Conservation (phyloP, 1,284 basidiomycete species). For the Ganoderma lingzhi region DNA sequence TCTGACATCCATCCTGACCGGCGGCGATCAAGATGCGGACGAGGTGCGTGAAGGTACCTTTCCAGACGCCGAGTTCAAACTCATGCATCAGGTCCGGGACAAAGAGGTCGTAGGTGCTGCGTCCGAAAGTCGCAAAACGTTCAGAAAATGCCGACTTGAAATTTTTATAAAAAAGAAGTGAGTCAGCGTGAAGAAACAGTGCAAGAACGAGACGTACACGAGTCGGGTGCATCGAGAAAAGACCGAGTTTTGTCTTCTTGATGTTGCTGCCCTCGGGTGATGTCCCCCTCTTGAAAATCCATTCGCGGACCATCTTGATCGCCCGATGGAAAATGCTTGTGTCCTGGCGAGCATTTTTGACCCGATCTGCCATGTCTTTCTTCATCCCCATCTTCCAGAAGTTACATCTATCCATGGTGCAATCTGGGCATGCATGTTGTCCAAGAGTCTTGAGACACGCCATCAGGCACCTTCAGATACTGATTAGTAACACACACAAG, state of each 20-base stretch:
- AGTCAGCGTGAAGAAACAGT: no score
- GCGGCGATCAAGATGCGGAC: slow-evolving; percentile 22
- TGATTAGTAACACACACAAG: no score
- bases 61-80: slow-evolving; percentile 48
- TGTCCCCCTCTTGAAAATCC: slow-evolving; percentile 25
- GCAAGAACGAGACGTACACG: no score
- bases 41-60: slow-evolving; percentile 19
- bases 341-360: no score
- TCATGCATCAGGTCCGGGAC: slow-evolving; percentile 48
- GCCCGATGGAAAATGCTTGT: no score
- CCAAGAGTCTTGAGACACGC: background rate
- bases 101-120: slow-evolving; percentile 42
- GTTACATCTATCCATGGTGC: background rate
- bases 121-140: slow-evolving; percentile 29
- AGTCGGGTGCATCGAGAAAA: no score
- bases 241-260: no score
- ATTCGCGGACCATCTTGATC: background rate
- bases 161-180: no score
- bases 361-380: no score
- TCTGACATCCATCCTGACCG: background rate
- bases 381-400: slow-evolving; percentile 5
- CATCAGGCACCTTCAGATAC: background rate
- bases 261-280: slow-evolving; percentile 2
- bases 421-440: background rate
- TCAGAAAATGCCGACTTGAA: slow-evolving; percentile 37